Evolutionary conservation across 495 filamentous ascomycete species (phyloP), one percentile per base, ranked within the genome.

Genomic region (Tuber calosporum): DNA sequence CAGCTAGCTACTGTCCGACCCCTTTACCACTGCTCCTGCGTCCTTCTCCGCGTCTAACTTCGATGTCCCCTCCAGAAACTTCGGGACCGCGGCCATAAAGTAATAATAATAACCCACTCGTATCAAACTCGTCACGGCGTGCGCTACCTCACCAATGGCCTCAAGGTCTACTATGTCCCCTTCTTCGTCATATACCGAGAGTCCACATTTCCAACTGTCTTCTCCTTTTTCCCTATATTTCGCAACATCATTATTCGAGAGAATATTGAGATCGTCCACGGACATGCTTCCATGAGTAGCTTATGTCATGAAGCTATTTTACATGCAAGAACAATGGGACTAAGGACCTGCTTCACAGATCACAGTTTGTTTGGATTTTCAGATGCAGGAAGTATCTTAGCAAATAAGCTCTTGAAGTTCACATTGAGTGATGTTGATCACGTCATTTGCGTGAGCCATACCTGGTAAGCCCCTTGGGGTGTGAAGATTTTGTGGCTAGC

Each of bases 331-430:
- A 99, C 96, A 2, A 99, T 99, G 95, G 93, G 96, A 3, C 81
- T 99, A 73, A 88, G 92, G 58, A 97, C 95, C 0, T 94, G 97
- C 42, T 98, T 97, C 79, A 98, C 95, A 4, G 95, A 99, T 83
- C 95, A 99, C 83, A 96, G 92, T n/a, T 85, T 99, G 5, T 97
- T 98, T 82, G 95, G 95, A 9, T 99, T 99, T 82, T 94, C 95
- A 40, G 95, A 98, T 83, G 94, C 95, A 9, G 96, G 88, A 2
- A 97, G 94, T 74, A 99, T 99, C 71, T 84, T 99, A 39, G 93
- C 96, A 15, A 99, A 99, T 81, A 99, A 99, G 82, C 83, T 99
- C 42, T 86, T 99, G 42, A 99, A 99, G 80, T 99, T 99, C 80
- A 93, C 89, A 0, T 79, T 99, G 76, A 98, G 96, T 80, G 95